phyloP scores from a whole-genome alignment of 305 asterid genomes.

The Stenogyne calaminthoides region DNA sequence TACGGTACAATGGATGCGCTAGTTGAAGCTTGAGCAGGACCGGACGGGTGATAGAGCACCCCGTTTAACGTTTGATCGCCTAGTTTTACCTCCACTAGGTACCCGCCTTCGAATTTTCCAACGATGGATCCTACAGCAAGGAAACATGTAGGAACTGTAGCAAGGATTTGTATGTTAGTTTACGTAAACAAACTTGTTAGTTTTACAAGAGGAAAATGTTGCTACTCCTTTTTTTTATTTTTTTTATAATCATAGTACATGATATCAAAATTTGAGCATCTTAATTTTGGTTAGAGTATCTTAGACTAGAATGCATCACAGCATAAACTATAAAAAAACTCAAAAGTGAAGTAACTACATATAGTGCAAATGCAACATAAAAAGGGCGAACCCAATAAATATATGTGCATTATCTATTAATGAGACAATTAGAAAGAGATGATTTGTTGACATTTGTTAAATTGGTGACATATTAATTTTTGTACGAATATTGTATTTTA shows the following conservation, averaged over 20 bases:
- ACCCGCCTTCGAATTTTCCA: slow-evolving; percentile 79
- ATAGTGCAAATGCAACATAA: no score
- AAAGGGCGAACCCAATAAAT: no score
- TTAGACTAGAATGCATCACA: no score
- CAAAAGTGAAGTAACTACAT: no score
- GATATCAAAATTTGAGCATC: neutral
- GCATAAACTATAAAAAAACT: no score
- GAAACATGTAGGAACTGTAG: slow-evolving; percentile 40
- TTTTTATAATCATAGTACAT: no score
- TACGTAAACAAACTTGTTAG: neutral
- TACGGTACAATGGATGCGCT: slow-evolving; percentile 44
- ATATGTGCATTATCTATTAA: no score
- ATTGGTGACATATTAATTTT: neutral
- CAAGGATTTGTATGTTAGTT: neutral
- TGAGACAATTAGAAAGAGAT: neutral
- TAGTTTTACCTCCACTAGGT: slow-evolving; percentile 60
- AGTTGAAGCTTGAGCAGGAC: neutral
- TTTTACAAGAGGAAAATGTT: neutral
- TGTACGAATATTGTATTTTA: neutral
- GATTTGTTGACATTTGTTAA: neutral
- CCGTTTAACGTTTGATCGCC: slow-evolving; percentile 66
- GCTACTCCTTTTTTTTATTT: no score
- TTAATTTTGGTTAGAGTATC: neutral
- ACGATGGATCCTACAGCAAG: slow-evolving; percentile 63
- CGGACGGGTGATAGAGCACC: slow-evolving; percentile 65